Evolutionary conservation across 768 basidiomycete species (phyloP).

Genomic region (Kondoa malvinella): DNA sequence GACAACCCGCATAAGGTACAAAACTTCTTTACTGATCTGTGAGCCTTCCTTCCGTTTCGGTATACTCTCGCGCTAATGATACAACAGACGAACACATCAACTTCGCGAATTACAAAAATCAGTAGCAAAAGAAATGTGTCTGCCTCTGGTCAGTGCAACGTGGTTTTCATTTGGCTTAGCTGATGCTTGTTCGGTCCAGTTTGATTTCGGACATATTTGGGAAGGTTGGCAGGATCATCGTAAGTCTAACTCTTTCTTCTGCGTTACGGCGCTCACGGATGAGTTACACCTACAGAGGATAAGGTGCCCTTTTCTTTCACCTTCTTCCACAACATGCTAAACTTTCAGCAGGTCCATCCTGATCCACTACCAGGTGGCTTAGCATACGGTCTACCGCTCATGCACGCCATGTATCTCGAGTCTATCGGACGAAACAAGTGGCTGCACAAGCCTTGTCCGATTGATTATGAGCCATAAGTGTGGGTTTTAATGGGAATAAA

Average conservation of each 20-base stretch:
- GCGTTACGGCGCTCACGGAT: background rate
- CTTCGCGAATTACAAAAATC: conserved; percentile 25
- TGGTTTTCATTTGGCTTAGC: background rate
- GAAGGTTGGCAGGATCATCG: conserved; percentile 24
- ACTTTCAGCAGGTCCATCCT: conserved; percentile 4
- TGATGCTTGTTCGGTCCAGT: background rate
- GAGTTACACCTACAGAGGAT: background rate
- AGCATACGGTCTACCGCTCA: background rate
- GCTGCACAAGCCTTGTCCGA: conserved; percentile 1
- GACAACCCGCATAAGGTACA: conserved; percentile 12
- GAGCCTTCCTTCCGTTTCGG: background rate
- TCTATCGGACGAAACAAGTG: background rate
- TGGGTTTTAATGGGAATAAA: background rate
- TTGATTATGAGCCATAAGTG: background rate
- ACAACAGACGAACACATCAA: conserved; percentile 18
- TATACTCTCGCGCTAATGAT: background rate
- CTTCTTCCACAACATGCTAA: background rate
- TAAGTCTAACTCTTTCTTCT: background rate
- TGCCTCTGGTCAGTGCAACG: conserved; percentile 7
- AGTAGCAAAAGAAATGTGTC: conserved; percentile 21
- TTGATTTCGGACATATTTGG: conserved; percentile 25
- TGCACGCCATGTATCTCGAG: background rate
- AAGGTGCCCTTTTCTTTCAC: background rate
- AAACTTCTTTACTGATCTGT: conserved; percentile 26
- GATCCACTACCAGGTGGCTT: conserved; percentile 2